These are phyloP conservation scores for Prinsepia uniflora DNA, from an alignment of 306 rosid species.

Conservation along the genomic window DNA sequence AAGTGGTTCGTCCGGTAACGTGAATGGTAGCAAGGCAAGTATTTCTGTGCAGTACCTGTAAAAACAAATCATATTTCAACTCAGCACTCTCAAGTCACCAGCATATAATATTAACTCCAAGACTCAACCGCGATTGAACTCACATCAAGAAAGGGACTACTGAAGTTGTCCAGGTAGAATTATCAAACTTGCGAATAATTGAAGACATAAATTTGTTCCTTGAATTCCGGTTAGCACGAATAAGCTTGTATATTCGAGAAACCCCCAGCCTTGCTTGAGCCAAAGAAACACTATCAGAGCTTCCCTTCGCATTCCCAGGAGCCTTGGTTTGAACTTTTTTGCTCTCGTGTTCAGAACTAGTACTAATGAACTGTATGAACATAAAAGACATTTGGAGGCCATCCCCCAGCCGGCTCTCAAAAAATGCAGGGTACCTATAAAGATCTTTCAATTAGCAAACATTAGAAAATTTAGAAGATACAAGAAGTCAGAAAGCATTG, in stretches of 20 bases:
- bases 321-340: conserved; percentile 46
- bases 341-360: conserved; percentile 44
- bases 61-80: conserved; percentile 21
- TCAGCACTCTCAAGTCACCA: conserved; percentile 21
- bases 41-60: conserved; percentile 92
- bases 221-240: conserved; percentile 78
- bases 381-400: conserved; percentile 95
- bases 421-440: conserved; percentile 96
- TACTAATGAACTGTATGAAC: conserved; percentile 63
- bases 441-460: conserved; percentile 32
- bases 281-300: conserved; percentile 55
- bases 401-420: conserved; percentile 96
- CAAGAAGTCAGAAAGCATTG: conserved; percentile 14
- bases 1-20: conserved; percentile 82
- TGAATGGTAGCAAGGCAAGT: conserved; percentile 83
- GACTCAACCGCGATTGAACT: conserved; percentile 34
- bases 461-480: conserved; percentile 14
- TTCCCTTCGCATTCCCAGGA: conserved; percentile 55
- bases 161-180: conserved; percentile 59
- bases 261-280: conserved; percentile 92
- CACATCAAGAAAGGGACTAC: conserved; percentile 77
- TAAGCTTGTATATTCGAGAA: conserved; percentile 98
- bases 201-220: conserved; percentile 97
- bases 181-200: conserved; percentile 85
- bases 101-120: conserved; percentile 10